Percentiles rank a stretch among this genome's conserved stretches.
These are phyloP conservation scores for Daldinia vernicosa DNA, from an alignment of 495 filamentous ascomycete genomes.

Conservation along the genomic window DNA sequence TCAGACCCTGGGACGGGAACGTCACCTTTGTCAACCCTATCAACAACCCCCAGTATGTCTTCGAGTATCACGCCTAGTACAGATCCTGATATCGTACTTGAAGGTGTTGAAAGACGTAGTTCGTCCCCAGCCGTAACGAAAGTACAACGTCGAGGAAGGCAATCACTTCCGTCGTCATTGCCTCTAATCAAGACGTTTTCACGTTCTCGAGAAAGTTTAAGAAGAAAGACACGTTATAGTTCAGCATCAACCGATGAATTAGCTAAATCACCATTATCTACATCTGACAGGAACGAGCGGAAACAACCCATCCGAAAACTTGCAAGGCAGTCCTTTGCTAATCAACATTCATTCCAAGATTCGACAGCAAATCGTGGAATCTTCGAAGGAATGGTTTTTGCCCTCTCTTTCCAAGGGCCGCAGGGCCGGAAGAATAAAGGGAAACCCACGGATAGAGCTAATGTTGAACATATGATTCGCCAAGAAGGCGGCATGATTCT, in stretches of 20 bases:
- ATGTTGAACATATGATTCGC: constrained; percentile 55
- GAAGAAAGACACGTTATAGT: constrained; percentile 33
- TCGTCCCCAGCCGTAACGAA: constrained; percentile 48
- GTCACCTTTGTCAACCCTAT: constrained; percentile 49
- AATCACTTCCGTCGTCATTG: constrained; percentile 31
- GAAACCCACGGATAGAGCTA: constrained; percentile 59
- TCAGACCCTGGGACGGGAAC: constrained; percentile 33
- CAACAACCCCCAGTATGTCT: constrained; percentile 48
- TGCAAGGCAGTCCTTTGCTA: constrained; percentile 29
- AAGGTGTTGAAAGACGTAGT: constrained; percentile 25
- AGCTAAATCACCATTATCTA: constrained; percentile 39
- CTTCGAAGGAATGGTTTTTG: constrained; percentile 83
- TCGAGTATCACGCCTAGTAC: constrained; percentile 44
- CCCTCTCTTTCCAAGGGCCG: constrained; percentile 68
- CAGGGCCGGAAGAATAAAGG: constrained; percentile 63
- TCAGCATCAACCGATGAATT: constrained; percentile 56
- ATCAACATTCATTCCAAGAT: constrained; percentile 29
- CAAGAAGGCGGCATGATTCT: constrained; percentile 77
- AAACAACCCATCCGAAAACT: constrained; percentile 25
- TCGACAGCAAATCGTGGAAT: constrained; percentile 48
- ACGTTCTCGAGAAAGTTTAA: constrained; percentile 33
- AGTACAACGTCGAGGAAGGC: constrained; percentile 39
- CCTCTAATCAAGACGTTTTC: constrained; percentile 41
- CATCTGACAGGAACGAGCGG: constrained; percentile 15
- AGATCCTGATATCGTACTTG: constrained; percentile 16